Conservation (phyloP, 306 rosid genomes). For the Vigna nakashimae region DNA sequence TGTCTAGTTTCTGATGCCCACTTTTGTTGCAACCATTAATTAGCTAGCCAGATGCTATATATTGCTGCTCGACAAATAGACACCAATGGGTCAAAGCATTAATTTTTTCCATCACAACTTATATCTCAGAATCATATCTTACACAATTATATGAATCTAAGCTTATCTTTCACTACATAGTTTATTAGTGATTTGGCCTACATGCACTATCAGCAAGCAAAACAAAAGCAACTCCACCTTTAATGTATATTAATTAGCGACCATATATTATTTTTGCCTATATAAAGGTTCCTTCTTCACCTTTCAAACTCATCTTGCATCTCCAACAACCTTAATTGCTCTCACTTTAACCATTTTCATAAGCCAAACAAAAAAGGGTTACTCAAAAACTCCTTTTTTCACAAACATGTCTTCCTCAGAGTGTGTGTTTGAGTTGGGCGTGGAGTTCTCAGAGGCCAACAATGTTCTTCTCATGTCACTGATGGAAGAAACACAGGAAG, state of each 20-base stretch:
- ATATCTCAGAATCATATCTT: slow-evolving; percentile 21
- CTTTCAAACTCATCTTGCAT: slow-evolving; percentile 29
- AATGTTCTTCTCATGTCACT: slow-evolving; percentile 53
- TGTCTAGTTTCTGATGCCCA: slow-evolving; percentile 34
- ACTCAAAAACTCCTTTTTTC: too few relatives aligned
- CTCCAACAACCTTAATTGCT: slow-evolving; percentile 16
- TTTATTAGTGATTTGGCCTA: slow-evolving; percentile 22
- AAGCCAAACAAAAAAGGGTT: not conserved
- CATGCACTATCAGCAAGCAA: too few relatives aligned
- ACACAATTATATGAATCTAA: slow-evolving; percentile 31
- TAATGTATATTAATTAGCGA: too few relatives aligned
- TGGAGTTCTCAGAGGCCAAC: slow-evolving; percentile 46
- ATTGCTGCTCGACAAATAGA: slow-evolving; percentile 32
- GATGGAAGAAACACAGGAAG: slow-evolving; percentile 58
- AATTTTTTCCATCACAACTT: slow-evolving; percentile 7
- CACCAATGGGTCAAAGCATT: slow-evolving; percentile 41
- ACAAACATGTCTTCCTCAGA: slow-evolving; percentile 43
- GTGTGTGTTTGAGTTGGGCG: slow-evolving; percentile 33
- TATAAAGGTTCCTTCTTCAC: slow-evolving; percentile 37
- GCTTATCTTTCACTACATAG: slow-evolving; percentile 13
- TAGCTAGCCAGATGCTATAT: not conserved
- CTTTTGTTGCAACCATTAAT: not conserved
- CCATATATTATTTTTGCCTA: slow-evolving; percentile 27
- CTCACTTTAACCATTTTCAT: slow-evolving; percentile 2
- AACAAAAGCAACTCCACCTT: too few relatives aligned